Evolutionary conservation across 116 monocot species (phyloP), one percentile per base, ranked within the genome.

Genomic region (Trichopus zeylanicus): DNA sequence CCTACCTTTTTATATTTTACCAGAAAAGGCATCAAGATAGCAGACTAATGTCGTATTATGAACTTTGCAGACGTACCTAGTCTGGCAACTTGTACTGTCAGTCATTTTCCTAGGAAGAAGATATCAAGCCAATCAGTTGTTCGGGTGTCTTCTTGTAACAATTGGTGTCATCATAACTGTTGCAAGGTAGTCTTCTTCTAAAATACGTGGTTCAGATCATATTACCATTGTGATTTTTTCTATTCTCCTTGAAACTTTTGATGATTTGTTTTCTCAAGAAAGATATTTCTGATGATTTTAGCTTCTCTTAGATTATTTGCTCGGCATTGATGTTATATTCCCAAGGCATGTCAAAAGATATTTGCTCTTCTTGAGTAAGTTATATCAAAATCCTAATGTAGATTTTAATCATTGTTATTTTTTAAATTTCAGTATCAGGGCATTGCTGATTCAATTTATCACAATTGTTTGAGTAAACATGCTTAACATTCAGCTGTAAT

Each of bases 71-170:
- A 97, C 79, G 34, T 97, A 87, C 73, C 91, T 97, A 46, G 78
- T 97, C 25, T 97, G 97, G 97, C 91, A 97, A 71, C 91, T 97
- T 73, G 11, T 97, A 9, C 59, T 91, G 29, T 97, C 97, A 55
- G 59, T 66, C 60, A 68, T 85, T 57, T 79, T 97, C 57, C 75
- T 91, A 51, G 75, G 79, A 71, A 97, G 91, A 47, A 63, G 70
- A 68, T 97, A 87, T 69, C 68, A 62, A 37, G 48, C 71, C 46
- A 97, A 97, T 72, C 84, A 97, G 80, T 65, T 91, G 62, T n/a
- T 85, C 60, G 97, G 97, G 54, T 97, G 97, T 71, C 53, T 84
- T 64, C 82, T 97, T 71, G 91, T 97, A 29, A 68, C 81, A 42
- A 22, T 78, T 67, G 97, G 97, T 63, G 87, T 91, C 7, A 47